Evolutionary conservation across 2,329 filamentous ascomycete genomes (phyloP).

Genomic region (Pyrenochaeta sp.): DNA sequence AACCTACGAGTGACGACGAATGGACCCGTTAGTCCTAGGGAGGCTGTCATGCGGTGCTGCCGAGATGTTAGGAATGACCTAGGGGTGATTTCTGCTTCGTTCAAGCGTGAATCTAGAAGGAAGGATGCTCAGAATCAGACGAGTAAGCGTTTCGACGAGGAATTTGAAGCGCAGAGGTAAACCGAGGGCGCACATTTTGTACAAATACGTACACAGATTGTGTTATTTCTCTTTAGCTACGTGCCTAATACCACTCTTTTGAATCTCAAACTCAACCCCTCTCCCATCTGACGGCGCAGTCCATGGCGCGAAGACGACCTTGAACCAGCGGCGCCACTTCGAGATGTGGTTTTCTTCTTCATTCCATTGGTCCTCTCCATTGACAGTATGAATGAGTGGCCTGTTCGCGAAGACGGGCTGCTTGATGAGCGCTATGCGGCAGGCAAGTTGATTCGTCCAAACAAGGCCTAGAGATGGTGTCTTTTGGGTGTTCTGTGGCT

Average conservation of each 20-base stretch:
- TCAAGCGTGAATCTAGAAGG: neutral
- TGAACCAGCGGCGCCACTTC: conserved; percentile 79
- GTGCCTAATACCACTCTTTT: conserved; percentile 35
- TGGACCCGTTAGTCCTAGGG: neutral
- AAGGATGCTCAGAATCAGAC: neutral
- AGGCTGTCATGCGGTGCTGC: neutral
- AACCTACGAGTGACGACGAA: neutral
- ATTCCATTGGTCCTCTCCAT: conserved; percentile 52
- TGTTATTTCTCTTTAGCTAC: conserved; percentile 22
- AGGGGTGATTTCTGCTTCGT: neutral
- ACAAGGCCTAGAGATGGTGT: conserved; percentile 87
- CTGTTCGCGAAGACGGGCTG: conserved; percentile 60
- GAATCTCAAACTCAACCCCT: conserved; percentile 77
- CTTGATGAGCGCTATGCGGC: conserved; percentile 82
- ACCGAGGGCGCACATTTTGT: no score
- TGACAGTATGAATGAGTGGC: conserved; percentile 35
- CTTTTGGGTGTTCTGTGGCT: conserved; percentile 62
- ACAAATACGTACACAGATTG: no score
- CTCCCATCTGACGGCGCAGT: conserved; percentile 60
- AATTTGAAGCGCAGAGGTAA: no score
- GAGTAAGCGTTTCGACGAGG: no score
- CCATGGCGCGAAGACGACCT: conserved; percentile 90
- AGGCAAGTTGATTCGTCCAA: conserved; percentile 89
- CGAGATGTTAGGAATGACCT: neutral
- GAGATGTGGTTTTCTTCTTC: conserved; percentile 56